These are phyloP conservation scores for Nepenthes alata DNA, from an alignment of 179 eudicot species.

Conservation along the genomic window DNA sequence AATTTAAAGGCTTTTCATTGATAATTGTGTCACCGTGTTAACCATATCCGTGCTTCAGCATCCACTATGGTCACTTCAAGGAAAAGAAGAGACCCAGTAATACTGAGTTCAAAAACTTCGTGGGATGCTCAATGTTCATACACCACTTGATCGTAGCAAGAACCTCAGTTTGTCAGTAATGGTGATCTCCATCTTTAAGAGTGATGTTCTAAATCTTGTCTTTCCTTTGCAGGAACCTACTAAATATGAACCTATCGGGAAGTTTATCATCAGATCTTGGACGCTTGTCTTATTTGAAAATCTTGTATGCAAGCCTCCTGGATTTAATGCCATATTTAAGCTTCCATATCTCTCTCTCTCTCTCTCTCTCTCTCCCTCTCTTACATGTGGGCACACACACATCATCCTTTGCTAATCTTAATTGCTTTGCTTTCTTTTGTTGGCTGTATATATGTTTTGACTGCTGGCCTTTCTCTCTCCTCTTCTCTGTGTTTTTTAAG, in stretches of 20 bases:
- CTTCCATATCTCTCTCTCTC: not conserved
- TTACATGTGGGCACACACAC: too few relatives aligned
- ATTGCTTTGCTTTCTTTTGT: not conserved
- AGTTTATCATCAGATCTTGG: conserved; percentile 63
- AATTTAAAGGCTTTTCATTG: too few relatives aligned
- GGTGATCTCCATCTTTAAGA: not conserved
- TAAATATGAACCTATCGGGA: conserved; percentile 63
- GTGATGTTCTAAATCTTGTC: conserved; percentile 1
- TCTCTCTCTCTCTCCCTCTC: not conserved
- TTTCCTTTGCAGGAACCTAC: conserved; percentile 41
- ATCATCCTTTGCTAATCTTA: not conserved
- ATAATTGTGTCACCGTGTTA: too few relatives aligned
- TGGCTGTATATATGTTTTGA: not conserved
- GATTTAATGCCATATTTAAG: not conserved
- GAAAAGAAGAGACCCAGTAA: too few relatives aligned
- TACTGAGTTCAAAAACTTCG: not conserved
- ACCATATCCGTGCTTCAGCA: too few relatives aligned
- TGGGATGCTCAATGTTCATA: not conserved
- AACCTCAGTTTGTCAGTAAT: not conserved
- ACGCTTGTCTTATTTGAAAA: conserved; percentile 44
- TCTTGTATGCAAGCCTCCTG: conserved; percentile 40
- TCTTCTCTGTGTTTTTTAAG: conserved; percentile 21
- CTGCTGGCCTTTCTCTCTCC: conserved; percentile 2
- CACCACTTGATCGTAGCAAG: too few relatives aligned
- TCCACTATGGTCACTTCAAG: too few relatives aligned